Percentiles rank a stretch among this genome's conserved stretches.
Evolutionary conservation across 2,329 filamentous ascomycete genomes (phyloP).

Genomic region (Paecilomyces sp.): DNA sequence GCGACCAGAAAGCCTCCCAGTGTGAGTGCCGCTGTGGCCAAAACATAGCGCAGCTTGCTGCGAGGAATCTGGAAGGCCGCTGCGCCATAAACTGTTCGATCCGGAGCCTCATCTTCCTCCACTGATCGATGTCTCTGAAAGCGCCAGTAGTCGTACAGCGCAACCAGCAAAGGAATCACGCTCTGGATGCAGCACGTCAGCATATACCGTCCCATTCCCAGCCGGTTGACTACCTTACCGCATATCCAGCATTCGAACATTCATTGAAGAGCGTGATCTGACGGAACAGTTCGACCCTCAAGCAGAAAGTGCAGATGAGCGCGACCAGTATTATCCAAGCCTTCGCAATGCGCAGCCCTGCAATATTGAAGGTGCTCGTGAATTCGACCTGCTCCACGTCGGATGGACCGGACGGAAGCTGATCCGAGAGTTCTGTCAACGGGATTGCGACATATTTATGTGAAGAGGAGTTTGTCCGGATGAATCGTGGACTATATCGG

Average conservation of each 20-base stretch:
- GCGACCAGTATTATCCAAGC: slow-evolving; percentile 16
- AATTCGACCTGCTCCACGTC: neutral
- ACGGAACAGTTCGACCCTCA: slow-evolving; percentile 34
- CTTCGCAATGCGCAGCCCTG: slow-evolving; percentile 7
- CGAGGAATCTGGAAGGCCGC: slow-evolving; percentile 22
- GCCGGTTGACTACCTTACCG: slow-evolving; percentile 20
- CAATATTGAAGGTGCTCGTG: neutral
- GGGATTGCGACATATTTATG: slow-evolving; percentile 21
- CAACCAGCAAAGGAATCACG: slow-evolving; percentile 33
- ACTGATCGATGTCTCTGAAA: slow-evolving; percentile 17
- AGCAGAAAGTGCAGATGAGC: slow-evolving; percentile 16
- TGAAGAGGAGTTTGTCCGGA: slow-evolving; percentile 11
- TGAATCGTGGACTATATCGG: slow-evolving; percentile 22
- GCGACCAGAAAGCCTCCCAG: slow-evolving; percentile 31
- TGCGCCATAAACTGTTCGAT: slow-evolving; percentile 21
- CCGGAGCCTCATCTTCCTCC: slow-evolving; percentile 8
- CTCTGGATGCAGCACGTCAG: slow-evolving; percentile 16
- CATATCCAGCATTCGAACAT: slow-evolving; percentile 31
- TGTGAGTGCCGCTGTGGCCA: slow-evolving; percentile 30
- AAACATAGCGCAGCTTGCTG: slow-evolving; percentile 29
- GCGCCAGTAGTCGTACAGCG: slow-evolving; percentile 34
- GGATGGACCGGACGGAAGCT: neutral
- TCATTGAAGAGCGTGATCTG: slow-evolving; percentile 34
- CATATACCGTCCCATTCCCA: neutral
- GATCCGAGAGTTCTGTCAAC: slow-evolving; percentile 14